Percentiles rank a stretch among this genome's conserved stretches.
Evolutionary conservation across 192 early-diverging fungal genomes (phyloP).

Genomic region (Gonapodya prolifera): DNA sequence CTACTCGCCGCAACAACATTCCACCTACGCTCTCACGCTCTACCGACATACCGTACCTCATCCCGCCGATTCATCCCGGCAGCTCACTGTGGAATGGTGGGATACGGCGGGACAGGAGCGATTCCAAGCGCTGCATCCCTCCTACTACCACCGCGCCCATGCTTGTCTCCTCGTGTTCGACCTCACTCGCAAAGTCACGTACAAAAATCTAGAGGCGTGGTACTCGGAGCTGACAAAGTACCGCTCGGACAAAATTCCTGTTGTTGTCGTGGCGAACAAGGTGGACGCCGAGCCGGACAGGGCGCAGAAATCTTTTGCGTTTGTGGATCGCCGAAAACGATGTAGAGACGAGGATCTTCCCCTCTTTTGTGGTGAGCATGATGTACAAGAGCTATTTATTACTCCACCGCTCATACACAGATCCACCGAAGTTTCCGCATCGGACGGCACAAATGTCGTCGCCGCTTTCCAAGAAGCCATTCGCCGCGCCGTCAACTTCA

Average conservation of each 20-base stretch:
- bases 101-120: slow-evolving; percentile 52
- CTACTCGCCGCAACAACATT: slow-evolving; percentile 36
- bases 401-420: slow-evolving; percentile 27
- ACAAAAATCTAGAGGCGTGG: slow-evolving; percentile 45
- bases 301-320: slow-evolving; percentile 35
- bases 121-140: slow-evolving; percentile 40
- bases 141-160: slow-evolving; percentile 39
- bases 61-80: slow-evolving; percentile 11
- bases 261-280: slow-evolving; percentile 49
- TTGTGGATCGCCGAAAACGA: slow-evolving; percentile 26
- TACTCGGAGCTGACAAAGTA: slow-evolving; percentile 29
- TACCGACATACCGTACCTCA: slow-evolving; percentile 27
- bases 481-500: slow-evolving; percentile 25
- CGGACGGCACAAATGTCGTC: slow-evolving; percentile 45
- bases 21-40: slow-evolving; percentile 41
- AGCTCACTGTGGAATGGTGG: slow-evolving; percentile 6
- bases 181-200: slow-evolving; percentile 45
- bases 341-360: slow-evolving; percentile 15
- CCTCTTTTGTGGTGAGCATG: neutral
- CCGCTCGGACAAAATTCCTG: slow-evolving; percentile 21
- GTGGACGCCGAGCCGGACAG: slow-evolving; percentile 40
- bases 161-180: slow-evolving; percentile 26
- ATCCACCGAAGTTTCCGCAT: slow-evolving; percentile 23
- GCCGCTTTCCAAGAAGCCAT: slow-evolving; percentile 36
- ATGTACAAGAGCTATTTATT: slow-evolving; percentile 9